Percentiles rank a stretch among this genome's conserved stretches.
Conservation (phyloP, 129 eudicot genomes). For the Deinandra increscens region DNA sequence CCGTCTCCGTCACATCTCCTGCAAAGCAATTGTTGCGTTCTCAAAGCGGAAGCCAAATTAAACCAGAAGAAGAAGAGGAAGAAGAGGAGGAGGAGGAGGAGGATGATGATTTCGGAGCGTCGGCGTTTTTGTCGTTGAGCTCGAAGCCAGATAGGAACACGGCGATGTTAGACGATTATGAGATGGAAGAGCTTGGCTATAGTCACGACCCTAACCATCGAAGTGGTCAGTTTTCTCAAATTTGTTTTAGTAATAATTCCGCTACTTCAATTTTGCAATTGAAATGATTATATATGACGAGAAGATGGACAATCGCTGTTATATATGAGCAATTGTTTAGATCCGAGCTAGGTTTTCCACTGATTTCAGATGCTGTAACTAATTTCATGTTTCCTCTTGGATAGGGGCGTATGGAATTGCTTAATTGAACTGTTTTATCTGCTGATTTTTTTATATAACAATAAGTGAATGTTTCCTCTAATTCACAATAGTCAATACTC, state of each 20-base stretch:
- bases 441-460: not conserved
- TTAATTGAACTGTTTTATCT: not conserved
- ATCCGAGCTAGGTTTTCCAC: not conserved
- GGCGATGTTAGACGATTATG: slow-evolving; percentile 72
- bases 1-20: slow-evolving; percentile 11
- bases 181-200: slow-evolving; percentile 64
- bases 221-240: slow-evolving; percentile 49
- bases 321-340: not conserved
- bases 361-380: no score
- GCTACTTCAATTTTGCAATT: not conserved
- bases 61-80: slow-evolving; percentile 18
- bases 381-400: no score
- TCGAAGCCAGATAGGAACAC: slow-evolving; percentile 44
- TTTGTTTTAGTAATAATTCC: not conserved
- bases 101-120: slow-evolving; percentile 29
- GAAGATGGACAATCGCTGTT: not conserved
- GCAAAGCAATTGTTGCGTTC: slow-evolving; percentile 12
- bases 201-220: slow-evolving; percentile 69
- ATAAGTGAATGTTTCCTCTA: not conserved
- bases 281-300: not conserved
- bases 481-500: not conserved
- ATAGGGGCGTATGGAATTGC: no score
- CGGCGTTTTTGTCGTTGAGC: slow-evolving; percentile 43
- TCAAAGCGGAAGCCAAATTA: slow-evolving; percentile 17
- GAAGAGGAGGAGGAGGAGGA: slow-evolving; percentile 34